Base-by-base conservation (phyloP, 2,329 filamentous ascomycete species). In the Neodidymelliopsis sp. region DNA sequence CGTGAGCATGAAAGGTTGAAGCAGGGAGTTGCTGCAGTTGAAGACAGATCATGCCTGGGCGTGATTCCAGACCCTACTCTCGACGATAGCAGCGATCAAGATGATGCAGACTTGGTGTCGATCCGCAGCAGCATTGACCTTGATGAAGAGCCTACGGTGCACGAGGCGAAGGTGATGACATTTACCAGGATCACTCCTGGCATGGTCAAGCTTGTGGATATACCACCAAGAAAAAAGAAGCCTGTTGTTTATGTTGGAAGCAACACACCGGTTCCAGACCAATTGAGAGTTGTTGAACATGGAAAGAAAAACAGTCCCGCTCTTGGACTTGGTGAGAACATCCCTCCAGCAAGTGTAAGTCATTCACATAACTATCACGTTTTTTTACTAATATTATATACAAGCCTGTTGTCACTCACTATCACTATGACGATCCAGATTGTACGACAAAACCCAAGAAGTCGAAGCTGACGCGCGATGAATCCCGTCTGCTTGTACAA, bases 151-250 rank as follows among this genome's bases (percentile, higher is more conserved):
- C 57, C 60, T 19, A 56, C 50, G 1, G 38, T 61, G 4, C 50
- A 57, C 12, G 38, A 41, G 15, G 63, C 57, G 11, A 47, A 51
- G 13, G 10, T 41, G 11, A 49, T 58, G 34, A 38, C 49, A 0
- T 45, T 56, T 29, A 61, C 40, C 5, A 40, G 42, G 11, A 24
- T 63, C 7, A 51, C 47, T 3, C 48, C 60, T 1, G 60, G 59
- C 6, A 53, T 50, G 45, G 57, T 62, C 29, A 65, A 60, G 46
- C 34, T 62, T 15, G 50, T 67, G 5, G 53, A 65, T 12, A 60
- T 64, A 22, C 48, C 53, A 5, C 37, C 62, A 1, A 54, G 28
- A 18, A 59, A 49, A 44, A 52, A 53, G 23, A 51, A 42, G 15
- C 20, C 37, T 29, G 29, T 19, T 1, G 18, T 19, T 3, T 11